Base-by-base conservation (phyloP, 352 stramenopile genomes). In the Phytopythium delawarense region DNA sequence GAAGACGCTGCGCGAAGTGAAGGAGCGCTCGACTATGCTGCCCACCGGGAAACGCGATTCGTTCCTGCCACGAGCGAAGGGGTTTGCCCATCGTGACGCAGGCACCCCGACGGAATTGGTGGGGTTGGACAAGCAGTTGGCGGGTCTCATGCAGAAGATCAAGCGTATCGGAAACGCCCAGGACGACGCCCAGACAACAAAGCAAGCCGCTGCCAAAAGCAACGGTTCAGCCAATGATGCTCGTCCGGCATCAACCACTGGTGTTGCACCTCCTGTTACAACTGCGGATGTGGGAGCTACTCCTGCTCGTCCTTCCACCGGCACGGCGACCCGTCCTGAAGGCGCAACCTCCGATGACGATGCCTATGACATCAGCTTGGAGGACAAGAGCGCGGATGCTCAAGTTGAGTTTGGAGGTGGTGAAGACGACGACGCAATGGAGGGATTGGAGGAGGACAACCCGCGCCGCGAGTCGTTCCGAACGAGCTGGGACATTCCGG, bases 401-500 rank as follows among this genome's bases (percentile, higher is more conserved):
- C 30, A 57, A 21, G 15, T 51, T 28, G 55, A 61, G 18, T 42
- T 61, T 30, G 39, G 54, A 8, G n/a, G 21, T 20, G 55, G 18
- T 16, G 59, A 65, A 16, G 62, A 51, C 28, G 16, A 45, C 32
- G 51, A 68, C 16, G 45, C 59, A 3, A 37, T 32, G 48, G 48
- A 21, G 16, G 48, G 15, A 4, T 1, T 52, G 21, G 46, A 52
- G n/a, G 66, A 69, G 59, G 54, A 21, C 18, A 66, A 64, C 34
- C 39, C 57, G 32, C 71, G 62, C 4, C 62, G 62, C 12, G 74
- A 77, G 28, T 80, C 75, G 18, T 92, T 90, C 51, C 79, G 78
- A 8, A 86, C 80, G 13, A 81, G 69, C 6, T 86, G 77, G 69
- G 70, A 87, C 32, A 69, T 84, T 35, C 78, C 83, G 48, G 83